Percentiles rank a stretch among this genome's conserved stretches.
These are phyloP conservation scores for Corinectria fuckeliana DNA, from an alignment of 2,329 filamentous ascomycete species.

Conservation along the genomic window DNA sequence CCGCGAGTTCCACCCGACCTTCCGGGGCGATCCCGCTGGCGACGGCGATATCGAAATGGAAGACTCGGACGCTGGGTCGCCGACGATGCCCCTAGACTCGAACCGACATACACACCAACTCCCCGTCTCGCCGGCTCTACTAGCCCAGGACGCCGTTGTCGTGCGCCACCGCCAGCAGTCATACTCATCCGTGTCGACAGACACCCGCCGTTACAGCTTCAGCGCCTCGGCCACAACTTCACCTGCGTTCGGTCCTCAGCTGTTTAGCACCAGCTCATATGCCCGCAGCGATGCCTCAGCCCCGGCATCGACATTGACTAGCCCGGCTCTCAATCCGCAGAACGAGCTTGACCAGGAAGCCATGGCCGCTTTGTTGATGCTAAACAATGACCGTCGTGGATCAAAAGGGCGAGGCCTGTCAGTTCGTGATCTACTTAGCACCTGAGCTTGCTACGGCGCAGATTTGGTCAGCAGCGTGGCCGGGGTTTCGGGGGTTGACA, in stretches of 20 bases:
- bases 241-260: slow-evolving; percentile 63
- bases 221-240: slow-evolving; percentile 58
- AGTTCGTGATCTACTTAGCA: slow-evolving; percentile 60
- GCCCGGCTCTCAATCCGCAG: slow-evolving; percentile 62
- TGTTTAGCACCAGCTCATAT: slow-evolving; percentile 42
- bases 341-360: slow-evolving; percentile 75
- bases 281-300: slow-evolving; percentile 50
- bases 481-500: slow-evolving; percentile 17
- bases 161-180: slow-evolving; percentile 54
- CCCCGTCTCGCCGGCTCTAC: slow-evolving; percentile 59
- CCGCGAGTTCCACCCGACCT: slow-evolving; percentile 48
- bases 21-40: slow-evolving; percentile 46
- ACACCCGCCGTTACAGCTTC: slow-evolving; percentile 59
- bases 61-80: slow-evolving; percentile 58
- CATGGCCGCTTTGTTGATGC: slow-evolving; percentile 85
- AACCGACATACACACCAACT: slow-evolving; percentile 48
- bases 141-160: slow-evolving; percentile 49
- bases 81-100: slow-evolving; percentile 48
- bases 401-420: slow-evolving; percentile 57
- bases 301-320: slow-evolving; percentile 62
- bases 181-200: slow-evolving; percentile 60
- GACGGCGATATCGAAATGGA: slow-evolving; percentile 67
- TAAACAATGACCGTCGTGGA: slow-evolving; percentile 77
- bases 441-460: slow-evolving; percentile 42
- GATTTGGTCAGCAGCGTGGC: too few species aligned